Evolutionary conservation across 129 eudicot species (phyloP).

Genomic region (Flaveria linearis): DNA sequence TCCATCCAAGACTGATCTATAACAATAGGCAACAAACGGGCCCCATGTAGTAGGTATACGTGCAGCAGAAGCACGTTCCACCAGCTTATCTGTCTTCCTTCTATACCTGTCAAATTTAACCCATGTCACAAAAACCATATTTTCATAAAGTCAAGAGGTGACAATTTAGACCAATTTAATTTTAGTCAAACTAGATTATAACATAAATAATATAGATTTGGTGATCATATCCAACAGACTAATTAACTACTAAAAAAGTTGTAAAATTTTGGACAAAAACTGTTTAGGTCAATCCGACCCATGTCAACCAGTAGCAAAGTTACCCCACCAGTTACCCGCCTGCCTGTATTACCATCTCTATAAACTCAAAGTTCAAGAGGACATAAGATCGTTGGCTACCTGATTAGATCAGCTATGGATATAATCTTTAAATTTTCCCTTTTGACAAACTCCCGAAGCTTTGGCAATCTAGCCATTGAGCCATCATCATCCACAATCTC

Average conservation of each 20-base stretch:
- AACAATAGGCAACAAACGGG: slow-evolving; percentile 82
- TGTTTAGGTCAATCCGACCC: not conserved
- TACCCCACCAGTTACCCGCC: not conserved
- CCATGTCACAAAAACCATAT: slow-evolving; percentile 6
- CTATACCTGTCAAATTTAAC: slow-evolving; percentile 66
- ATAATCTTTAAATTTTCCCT: slow-evolving; percentile 50
- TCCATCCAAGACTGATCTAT: slow-evolving; percentile 77
- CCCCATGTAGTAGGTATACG: slow-evolving; percentile 95
- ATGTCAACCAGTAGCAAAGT: not conserved
- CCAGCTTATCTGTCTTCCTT: slow-evolving; percentile 81
- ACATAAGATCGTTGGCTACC: slow-evolving; percentile 37
- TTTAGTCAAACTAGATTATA: not conserved
- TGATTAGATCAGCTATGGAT: slow-evolving; percentile 71
- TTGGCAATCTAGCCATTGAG: slow-evolving; percentile 97
- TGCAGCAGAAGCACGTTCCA: slow-evolving; percentile 88
- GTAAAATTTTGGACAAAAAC: not conserved
- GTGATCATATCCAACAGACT: not conserved
- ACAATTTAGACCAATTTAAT: not conserved
- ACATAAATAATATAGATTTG: not conserved
- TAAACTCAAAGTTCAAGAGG: not conserved
- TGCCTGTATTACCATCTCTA: not conserved
- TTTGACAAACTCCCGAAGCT: slow-evolving; percentile 50
- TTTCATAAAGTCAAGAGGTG: slow-evolving; percentile 1
- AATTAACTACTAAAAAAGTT: not conserved
- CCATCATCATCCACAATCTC: slow-evolving; percentile 99